phyloP scores from a whole-genome alignment of 768 basidiomycete species.

The Boletus sensibilis region DNA sequence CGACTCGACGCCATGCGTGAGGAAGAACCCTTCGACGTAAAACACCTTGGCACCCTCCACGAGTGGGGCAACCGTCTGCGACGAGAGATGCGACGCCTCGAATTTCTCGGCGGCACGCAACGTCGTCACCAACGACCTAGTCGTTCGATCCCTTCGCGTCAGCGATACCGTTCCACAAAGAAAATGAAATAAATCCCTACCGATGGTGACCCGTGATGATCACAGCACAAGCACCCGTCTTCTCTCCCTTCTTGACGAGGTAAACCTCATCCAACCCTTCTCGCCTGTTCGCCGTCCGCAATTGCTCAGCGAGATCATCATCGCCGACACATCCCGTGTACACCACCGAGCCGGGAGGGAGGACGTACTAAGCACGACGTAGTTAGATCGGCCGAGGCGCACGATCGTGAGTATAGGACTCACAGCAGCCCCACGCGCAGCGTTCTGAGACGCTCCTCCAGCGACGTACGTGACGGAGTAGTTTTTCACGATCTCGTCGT shows the following conservation, averaged over 20 bases:
- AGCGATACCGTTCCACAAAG: background rate
- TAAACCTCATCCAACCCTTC: slow-evolving; percentile 90
- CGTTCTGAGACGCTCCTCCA: slow-evolving; percentile 95
- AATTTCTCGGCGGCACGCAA: slow-evolving; percentile 91
- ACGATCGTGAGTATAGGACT: slow-evolving; percentile 30
- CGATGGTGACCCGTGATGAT: slow-evolving; percentile 91
- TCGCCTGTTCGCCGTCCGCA: slow-evolving; percentile 85
- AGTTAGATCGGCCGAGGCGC: background rate
- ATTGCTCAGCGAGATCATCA: slow-evolving; percentile 87
- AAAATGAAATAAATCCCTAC: slow-evolving; percentile 39
- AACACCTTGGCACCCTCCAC: slow-evolving; percentile 79
- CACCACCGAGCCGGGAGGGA: slow-evolving; percentile 85
- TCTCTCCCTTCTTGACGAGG: slow-evolving; percentile 79
- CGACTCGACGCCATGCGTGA: slow-evolving; percentile 83
- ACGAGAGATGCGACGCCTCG: slow-evolving; percentile 73
- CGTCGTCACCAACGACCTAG: slow-evolving; percentile 88
- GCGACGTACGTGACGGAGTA: slow-evolving; percentile 87
- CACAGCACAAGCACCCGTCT: slow-evolving; percentile 97
- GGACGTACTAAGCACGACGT: slow-evolving; percentile 63
- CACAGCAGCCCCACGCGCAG: slow-evolving; percentile 94
- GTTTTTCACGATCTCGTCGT: slow-evolving; percentile 80
- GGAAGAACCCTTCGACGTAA: slow-evolving; percentile 97
- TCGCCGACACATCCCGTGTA: slow-evolving; percentile 94
- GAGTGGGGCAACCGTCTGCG: slow-evolving; percentile 70
- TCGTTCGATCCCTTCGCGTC: background rate